Evolutionary conservation across 371 early-diverging fungal species (phyloP), one percentile per base, ranked within the genome.

Genomic region (Apophysomyces sp.): DNA sequence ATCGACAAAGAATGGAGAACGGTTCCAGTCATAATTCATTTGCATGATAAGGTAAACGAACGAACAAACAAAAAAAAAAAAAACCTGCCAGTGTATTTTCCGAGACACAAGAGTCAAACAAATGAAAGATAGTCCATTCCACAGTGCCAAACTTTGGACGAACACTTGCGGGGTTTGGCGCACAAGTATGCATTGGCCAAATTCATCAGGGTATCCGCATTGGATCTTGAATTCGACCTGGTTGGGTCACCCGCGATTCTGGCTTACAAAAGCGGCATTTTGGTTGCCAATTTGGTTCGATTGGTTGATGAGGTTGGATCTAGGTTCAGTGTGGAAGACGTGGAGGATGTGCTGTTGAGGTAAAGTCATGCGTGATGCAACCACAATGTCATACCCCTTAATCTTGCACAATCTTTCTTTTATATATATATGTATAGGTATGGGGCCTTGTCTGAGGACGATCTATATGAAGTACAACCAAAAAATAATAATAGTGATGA

Each of bases 191-290:
- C 72, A 37, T 36, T 73, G 24, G 82, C 81, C 52, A 81, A 81
- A 55, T 82, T 84, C 52, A 65, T 84, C 13, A 63, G 81, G 16
- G 72, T 82, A 13, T 72, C 75, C n/a, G 82, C 82, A 6, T n/a
- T 51, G 18, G 80, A 82, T 18, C 57, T 77, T 2, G 77, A 78
- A 2, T 84, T 84, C 58, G 85, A 84, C 68, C 63, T 78, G 15
- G 75, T 81, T 24, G 85, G 74, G 27, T 77, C 82, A 36, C 82
- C 85, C 52, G 77, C 82, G n/a, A 68, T 84, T 32, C 58, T 84
- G 29, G 78, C 65, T 32, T 84, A 84, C 68, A 72, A 74, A 60
- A 66, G 71, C 56, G 82, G 82, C 11, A 54, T 68, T 8, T 65
- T 84, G 21, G 67, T 84, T 3, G 76, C 80, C 30, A 84, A 84